Conservation (phyloP, 352 stramenopile genomes). For the Hyaloperonospora arabidopsidis region DNA sequence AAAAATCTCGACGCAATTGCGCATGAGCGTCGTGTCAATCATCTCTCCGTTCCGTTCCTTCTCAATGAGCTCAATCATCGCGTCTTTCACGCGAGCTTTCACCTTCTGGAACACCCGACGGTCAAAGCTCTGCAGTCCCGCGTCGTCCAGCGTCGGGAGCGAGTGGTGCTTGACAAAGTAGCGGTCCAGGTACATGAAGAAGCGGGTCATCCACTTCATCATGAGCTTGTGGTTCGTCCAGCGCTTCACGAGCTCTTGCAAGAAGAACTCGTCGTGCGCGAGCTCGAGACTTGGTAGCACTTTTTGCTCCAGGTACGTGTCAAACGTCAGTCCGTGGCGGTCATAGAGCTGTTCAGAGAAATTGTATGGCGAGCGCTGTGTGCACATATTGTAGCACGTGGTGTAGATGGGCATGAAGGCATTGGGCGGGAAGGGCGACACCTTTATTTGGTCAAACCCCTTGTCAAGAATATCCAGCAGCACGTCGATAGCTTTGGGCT, state of each 20-base stretch:
- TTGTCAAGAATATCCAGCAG: constrained; percentile 80
- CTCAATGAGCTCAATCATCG: constrained; percentile 95
- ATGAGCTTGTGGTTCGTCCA: constrained; percentile 99
- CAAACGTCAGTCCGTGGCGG: constrained; percentile 89
- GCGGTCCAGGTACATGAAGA: constrained; percentile 99
- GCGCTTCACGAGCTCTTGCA: constrained; percentile 93
- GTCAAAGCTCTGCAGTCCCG: constrained; percentile 79
- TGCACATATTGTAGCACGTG: constrained; percentile 99
- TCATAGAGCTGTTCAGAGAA: constrained; percentile 98
- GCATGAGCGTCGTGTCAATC: constrained; percentile 95
- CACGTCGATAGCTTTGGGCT: constrained; percentile 85
- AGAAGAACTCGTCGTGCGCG: constrained; percentile 90
- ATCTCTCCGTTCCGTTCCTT: constrained; percentile 96
- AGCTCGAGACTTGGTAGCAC: constrained; percentile 84
- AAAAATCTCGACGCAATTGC: constrained; percentile 96
- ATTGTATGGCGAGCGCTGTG: constrained; percentile 98
- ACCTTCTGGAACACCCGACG: constrained; percentile 80
- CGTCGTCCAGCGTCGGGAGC: constrained; percentile 92
- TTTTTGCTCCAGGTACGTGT: constrained; percentile 85
- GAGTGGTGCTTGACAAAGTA: constrained; percentile 97
- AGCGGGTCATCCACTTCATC: constrained; percentile 99
- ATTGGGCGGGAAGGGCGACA: constrained; percentile 75
- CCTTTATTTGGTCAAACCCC: constrained; percentile 76
- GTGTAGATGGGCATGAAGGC: constrained; percentile 88
- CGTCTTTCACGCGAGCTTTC: constrained; percentile 71